A percentile compares a stretch with the other conserved stretches of the same genome.
These are phyloP conservation scores for Rhizopogon vinicolor DNA, from an alignment of 768 basidiomycete species.

Conservation along the genomic window DNA sequence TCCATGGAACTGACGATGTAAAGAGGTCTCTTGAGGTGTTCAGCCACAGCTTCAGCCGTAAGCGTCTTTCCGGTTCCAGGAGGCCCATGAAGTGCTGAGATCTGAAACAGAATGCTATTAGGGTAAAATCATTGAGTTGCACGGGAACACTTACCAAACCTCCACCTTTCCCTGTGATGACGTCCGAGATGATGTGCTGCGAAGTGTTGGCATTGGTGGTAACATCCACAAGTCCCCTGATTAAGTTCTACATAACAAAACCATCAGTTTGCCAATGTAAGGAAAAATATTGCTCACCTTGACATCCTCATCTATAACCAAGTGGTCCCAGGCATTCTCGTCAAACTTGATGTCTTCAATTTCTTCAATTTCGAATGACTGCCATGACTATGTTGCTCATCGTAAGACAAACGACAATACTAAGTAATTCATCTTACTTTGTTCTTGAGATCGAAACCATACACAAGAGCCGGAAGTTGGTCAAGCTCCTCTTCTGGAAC, in stretches of 20 bases:
- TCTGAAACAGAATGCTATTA: slow-evolving; percentile 6
- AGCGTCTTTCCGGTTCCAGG: slow-evolving; percentile 45
- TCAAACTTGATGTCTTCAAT: background rate
- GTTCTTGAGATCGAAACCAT: slow-evolving; percentile 58
- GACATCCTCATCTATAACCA: slow-evolving; percentile 48
- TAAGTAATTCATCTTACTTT: slow-evolving; percentile 24
- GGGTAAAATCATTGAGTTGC: background rate
- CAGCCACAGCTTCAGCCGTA: slow-evolving; percentile 55
- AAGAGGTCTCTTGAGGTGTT: slow-evolving; percentile 47
- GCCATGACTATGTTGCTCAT: background rate
- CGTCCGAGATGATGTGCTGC: slow-evolving; percentile 32
- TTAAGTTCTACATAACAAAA: slow-evolving; percentile 19
- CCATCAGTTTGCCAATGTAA: slow-evolving; percentile 16
- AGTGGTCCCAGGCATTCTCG: slow-evolving; percentile 48
- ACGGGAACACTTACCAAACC: slow-evolving; percentile 45
- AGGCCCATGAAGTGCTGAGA: slow-evolving; percentile 19
- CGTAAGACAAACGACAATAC: background rate
- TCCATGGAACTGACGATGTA: slow-evolving; percentile 35
- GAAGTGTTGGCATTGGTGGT: slow-evolving; percentile 17
- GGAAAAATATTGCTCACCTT: slow-evolving; percentile 27
- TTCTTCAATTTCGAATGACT: too few relatives aligned
- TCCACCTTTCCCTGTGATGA: slow-evolving; percentile 61
- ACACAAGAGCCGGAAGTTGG: slow-evolving; percentile 31
- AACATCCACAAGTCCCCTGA: slow-evolving; percentile 20
- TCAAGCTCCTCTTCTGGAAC: background rate